Evolutionary conservation across 371 early-diverging fungal species (phyloP), one percentile per base, ranked within the genome.

Genomic region (Blakeslea trispora): DNA sequence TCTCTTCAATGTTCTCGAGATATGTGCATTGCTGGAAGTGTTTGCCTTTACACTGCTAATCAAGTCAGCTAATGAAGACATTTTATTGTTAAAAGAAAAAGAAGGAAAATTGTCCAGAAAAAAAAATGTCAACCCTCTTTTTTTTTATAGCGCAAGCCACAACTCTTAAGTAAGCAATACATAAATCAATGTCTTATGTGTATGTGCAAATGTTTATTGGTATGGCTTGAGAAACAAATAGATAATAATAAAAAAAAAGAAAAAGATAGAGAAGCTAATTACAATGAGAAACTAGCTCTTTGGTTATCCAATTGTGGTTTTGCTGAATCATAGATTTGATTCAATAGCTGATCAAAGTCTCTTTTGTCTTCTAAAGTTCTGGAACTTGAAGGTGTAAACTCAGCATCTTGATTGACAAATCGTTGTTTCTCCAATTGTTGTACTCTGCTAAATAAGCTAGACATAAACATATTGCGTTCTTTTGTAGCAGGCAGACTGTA

Each of bases 21-120:
- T 48, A 18, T 66, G 59, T 0, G 60, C 34, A 64, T 75, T 72
- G 7, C 21, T 54, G 1, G 68, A 70, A 10, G 76, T 75, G n/a
- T 75, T 75, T 11, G 66, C 49, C 35, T 72, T 75, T 10, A 75
- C 71, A 49, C 45, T 75, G 31, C 44, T 70, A 24, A 75, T 75
- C 14, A 75, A 57, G 21, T 53, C 70, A 23, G 76, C 72, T 45
- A 75, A 56, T 15, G 72, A 71, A 14, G 68, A 63, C 72, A 72
- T 68, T n/a, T n/a, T n/a, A 31, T 7, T 46, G 53, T 22, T 41
- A 35, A 35, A 9, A 37, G 34, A 31, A 44, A 41, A 22, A 46
- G 28, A 19, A 54, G 32, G 45, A 22, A 34, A 40, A 45, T 13
- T 6, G 10, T 32, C 32, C 5, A 37, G 9, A 13, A 2, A 14